These are phyloP conservation scores for Lecanicillium sp. DNA, from an alignment of 2,329 filamentous ascomycete species.

Conservation along the genomic window DNA sequence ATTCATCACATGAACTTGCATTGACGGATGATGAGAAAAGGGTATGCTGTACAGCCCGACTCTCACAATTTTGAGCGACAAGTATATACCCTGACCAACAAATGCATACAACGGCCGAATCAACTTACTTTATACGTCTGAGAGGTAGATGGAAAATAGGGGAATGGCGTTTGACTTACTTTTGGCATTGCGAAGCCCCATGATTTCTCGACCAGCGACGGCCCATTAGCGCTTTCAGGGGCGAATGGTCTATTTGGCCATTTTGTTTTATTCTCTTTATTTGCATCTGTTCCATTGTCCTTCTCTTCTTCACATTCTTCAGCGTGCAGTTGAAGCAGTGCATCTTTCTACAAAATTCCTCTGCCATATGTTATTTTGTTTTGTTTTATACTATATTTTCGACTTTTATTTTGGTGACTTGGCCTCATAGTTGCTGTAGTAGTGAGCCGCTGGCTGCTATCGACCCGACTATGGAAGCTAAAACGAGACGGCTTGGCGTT, in stretches of 20 bases:
- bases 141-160: conserved; percentile 1
- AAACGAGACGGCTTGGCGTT: too few species aligned
- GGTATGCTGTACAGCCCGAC: too few species aligned
- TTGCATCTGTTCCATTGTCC: conserved; percentile 9
- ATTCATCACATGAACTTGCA: neutral
- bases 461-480: too few species aligned
- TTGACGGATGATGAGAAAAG: too few species aligned
- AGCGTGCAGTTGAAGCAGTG: too few species aligned
- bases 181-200: conserved; percentile 6
- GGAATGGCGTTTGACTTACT: conserved; percentile 9
- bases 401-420: conserved; percentile 1
- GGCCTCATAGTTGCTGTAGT: neutral
- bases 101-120: neutral
- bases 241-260: too few species aligned
- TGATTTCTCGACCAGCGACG: too few species aligned
- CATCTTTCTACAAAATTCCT: conserved; percentile 3
- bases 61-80: neutral
- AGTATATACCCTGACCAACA: too few species aligned
- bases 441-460: too few species aligned
- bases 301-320: conserved; percentile 10
- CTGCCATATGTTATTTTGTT: conserved; percentile 6
- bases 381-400: conserved; percentile 11
- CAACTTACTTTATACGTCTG: neutral
- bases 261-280: conserved; percentile 11
- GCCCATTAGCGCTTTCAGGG: too few species aligned